A percentile compares a stretch with the other conserved stretches of the same genome.
Evolutionary conservation across 805 yeast genomes (phyloP).

Genomic region (Pichia manshurica): DNA sequence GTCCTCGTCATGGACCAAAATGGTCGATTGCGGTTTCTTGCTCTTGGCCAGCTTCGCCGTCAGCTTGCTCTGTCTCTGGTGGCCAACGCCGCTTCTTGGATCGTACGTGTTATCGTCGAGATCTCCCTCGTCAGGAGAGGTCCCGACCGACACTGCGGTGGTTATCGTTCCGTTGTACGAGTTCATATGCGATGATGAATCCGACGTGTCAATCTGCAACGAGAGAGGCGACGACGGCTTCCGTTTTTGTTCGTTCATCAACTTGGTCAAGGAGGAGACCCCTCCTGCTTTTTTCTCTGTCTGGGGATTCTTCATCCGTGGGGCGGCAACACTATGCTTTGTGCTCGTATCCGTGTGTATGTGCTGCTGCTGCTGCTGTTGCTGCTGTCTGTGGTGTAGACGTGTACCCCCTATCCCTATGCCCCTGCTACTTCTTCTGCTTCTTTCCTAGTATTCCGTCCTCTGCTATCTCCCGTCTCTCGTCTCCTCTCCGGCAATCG

Average conservation of each 20-base stretch:
- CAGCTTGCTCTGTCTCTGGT: neutral
- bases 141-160: conserved; percentile 31
- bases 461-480: too few species aligned
- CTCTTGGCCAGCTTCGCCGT: neutral
- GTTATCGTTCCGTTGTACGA: conserved; percentile 27
- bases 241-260: conserved; percentile 28
- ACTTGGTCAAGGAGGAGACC: conserved; percentile 31
- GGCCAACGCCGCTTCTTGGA: conserved; percentile 6
- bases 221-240: conserved; percentile 18
- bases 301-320: neutral
- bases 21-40: conserved; percentile 3
- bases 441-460: too few species aligned
- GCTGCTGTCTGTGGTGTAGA: too few species aligned
- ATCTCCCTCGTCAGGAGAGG: conserved; percentile 29
- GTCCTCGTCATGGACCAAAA: neutral
- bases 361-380: too few species aligned
- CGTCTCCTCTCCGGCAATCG: neutral
- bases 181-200: conserved; percentile 5
- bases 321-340: neutral
- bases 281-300: conserved; percentile 18
- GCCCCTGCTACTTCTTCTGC: too few species aligned
- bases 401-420: too few species aligned
- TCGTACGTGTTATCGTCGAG: conserved; percentile 16
- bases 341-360: neutral
- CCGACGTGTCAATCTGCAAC: neutral